Base-by-base conservation (phyloP, 805 yeast genomes). In the Wickerhamiella domercqiae region DNA sequence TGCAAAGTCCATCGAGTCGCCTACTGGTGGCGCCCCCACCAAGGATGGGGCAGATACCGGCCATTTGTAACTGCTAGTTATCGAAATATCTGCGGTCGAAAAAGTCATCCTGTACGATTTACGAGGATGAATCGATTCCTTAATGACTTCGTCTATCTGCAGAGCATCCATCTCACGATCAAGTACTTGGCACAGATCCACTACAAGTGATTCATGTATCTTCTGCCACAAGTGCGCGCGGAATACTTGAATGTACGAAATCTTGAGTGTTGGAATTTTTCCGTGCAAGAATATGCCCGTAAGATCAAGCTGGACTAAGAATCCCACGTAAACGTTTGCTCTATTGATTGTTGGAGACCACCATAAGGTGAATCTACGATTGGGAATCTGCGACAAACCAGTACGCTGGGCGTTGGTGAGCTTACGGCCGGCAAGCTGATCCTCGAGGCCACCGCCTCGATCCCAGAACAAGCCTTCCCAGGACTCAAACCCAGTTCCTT, bases 381-480 rank as follows among this genome's bases (percentile, higher is more conserved):
- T 90, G 3, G 99, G 99, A 51, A 90, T 87, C 61, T 90, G 99
- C 52, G 93, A 81, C 46, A 90, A 68, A 54, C 99, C 99, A 3
- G 95, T 78, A 51, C 98, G 67, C 63, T 90, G 99, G 1, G 99
- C 99, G 59, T 87, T 87, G 1, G 99, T 90, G 48, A 90, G 68
- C 54, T 87, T 90, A 57, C 86, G 84, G 59, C 84, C 81, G 14
- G 11, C 18, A 70, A 90, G 70, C 0, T 94, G 79, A 51, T 90
- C 98, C 57, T 90, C 99, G 55, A 86, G 90, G 0, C 98, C 98
- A 20, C 94, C 76, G 0, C 93, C 93, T 54, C 86, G 86, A 53
- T 90, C 98, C 99, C 99, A 90, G 58, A 90, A 90, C 19, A 90
- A 63, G 3, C 98, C 97, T 61, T 90, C 99, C 98, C 98, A 90